phyloP scores from a whole-genome alignment of 306 rosid genomes.

The Cicer pinnatifidum region DNA sequence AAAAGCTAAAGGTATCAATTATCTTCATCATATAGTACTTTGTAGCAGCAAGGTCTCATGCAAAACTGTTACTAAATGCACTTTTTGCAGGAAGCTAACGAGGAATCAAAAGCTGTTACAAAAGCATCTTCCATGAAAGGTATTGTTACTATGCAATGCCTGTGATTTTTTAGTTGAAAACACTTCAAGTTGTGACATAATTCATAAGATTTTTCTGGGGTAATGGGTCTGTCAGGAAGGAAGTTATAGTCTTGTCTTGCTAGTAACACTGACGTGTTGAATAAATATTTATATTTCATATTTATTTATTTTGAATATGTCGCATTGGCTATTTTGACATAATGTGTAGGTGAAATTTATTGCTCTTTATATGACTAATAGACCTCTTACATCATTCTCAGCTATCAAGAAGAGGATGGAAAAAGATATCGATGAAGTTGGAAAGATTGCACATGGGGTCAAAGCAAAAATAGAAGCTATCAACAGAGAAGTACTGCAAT shows the following conservation, averaged over 20 bases:
- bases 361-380: constrained; percentile 17
- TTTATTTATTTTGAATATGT: not conserved
- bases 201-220: constrained; percentile 10
- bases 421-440: constrained; percentile 95
- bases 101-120: constrained; percentile 91
- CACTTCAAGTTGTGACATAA: not conserved
- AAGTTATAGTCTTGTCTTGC: constrained; percentile 26
- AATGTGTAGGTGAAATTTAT: constrained; percentile 14
- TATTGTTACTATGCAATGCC: constrained; percentile 40
- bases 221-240: not conserved
- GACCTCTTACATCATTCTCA: constrained; percentile 50
- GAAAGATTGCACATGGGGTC: constrained; percentile 83
- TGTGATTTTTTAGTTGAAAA: constrained; percentile 22
- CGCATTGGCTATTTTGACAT: not conserved
- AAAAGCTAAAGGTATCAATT: constrained; percentile 69
- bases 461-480: constrained; percentile 83
- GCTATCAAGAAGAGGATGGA: constrained; percentile 98
- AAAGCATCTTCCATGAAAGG: constrained; percentile 95
- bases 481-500: constrained; percentile 73
- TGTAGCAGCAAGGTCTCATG: constrained; percentile 24
- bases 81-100: constrained; percentile 68
- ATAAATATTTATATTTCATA: constrained; percentile 18
- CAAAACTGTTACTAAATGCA: constrained; percentile 30
- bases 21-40: constrained; percentile 34
- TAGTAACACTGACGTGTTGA: not conserved